Evolutionary conservation across 768 basidiomycete species (phyloP).

Genomic region (Termitomyces titanicus): DNA sequence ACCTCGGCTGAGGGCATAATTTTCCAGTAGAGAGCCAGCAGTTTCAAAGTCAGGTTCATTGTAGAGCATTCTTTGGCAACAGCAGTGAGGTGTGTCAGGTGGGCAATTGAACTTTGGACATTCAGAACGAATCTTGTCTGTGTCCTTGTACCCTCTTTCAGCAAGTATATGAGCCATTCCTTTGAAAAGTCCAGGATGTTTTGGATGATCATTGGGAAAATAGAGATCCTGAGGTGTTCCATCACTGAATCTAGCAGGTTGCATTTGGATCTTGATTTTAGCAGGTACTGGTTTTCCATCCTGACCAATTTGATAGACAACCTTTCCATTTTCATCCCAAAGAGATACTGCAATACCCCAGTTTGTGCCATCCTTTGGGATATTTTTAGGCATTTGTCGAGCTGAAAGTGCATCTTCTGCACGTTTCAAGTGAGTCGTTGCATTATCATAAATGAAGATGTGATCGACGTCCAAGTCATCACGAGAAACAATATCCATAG

Average conservation of each 20-base stretch:
- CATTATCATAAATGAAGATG: constrained; percentile 23
- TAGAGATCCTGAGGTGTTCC: constrained; percentile 27
- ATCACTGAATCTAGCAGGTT: constrained; percentile 18
- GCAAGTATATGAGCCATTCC: constrained; percentile 33
- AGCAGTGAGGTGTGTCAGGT: constrained; percentile 17
- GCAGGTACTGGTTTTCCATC: constrained; percentile 12
- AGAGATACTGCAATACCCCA: constrained; percentile 5
- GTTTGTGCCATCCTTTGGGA: constrained; percentile 3
- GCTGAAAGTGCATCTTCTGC: constrained; percentile 23
- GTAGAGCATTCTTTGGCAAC: constrained; percentile 17
- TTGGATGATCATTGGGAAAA: constrained; percentile 23
- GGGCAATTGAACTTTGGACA: constrained; percentile 23
- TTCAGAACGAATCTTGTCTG: constrained; percentile 22
- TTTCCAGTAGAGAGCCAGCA: constrained; percentile 11
- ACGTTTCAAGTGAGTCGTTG: constrained; percentile 23
- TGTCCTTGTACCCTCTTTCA: constrained; percentile 22
- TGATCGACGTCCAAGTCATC: constrained; percentile 21
- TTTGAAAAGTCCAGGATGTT: constrained; percentile 28
- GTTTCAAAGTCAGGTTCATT: constrained; percentile 31
- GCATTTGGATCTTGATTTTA: constrained; percentile 31
- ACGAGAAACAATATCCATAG: constrained; percentile 21
- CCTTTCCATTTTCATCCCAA: constrained; percentile 16
- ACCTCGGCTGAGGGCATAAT: too few relatives aligned
- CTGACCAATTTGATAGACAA: constrained; percentile 18
- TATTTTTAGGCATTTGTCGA: constrained; percentile 23